Base-by-base conservation (phyloP, 495 filamentous ascomycete genomes). In the Xylaria acuta region DNA sequence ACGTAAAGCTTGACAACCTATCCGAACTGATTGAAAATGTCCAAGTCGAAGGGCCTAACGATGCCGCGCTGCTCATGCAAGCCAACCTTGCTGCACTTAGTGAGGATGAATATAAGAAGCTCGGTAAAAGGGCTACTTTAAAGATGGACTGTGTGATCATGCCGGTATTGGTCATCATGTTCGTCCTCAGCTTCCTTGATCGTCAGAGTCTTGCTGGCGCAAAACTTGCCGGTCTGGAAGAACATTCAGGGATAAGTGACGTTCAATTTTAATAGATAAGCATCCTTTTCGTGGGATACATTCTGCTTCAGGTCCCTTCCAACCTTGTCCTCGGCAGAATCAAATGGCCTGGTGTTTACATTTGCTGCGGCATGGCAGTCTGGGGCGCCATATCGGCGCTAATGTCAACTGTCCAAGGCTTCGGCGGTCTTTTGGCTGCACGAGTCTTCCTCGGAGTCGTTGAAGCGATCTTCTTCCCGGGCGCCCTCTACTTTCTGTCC, bases 401-500 rank as follows among this genome's bases (percentile, higher is more conserved):
- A 6, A 90, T 89, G 86, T 88, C 90, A 1, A 80, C 90, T 27
- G 83, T 89, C 2, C 76, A 88, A 18, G 80, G 82, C 70, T 90
- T 85, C 75, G 69, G 78, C 5, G 84, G 86, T 8, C 77, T 92
- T 3, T 74, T 90, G 34, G 78, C 83, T 16, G 84, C 85, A 20
- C 83, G 90, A 5, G 72, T 66, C 79, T 86, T 90, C 68, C 84
- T 91, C 4, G 89, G 89, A 70, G 86, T 90, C 47, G 82, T 85
- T 14, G 86, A 88, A 74, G 84, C 86, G 0, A 81, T 84, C 7
- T 81, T 91, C 14, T 91, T 89, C 74, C 89, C 90, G 5, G 90
- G 87, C 38, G 84, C 87, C 11, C 84, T 88, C 11, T 92, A 90
- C 76, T 87, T 90, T 70, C 84, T 91, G 32, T 88, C 89, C 3